A percentile compares a stretch with the other conserved stretches of the same genome.
phyloP scores from a whole-genome alignment of 768 basidiomycete genomes.

The Xerocomellus dryophilus region DNA sequence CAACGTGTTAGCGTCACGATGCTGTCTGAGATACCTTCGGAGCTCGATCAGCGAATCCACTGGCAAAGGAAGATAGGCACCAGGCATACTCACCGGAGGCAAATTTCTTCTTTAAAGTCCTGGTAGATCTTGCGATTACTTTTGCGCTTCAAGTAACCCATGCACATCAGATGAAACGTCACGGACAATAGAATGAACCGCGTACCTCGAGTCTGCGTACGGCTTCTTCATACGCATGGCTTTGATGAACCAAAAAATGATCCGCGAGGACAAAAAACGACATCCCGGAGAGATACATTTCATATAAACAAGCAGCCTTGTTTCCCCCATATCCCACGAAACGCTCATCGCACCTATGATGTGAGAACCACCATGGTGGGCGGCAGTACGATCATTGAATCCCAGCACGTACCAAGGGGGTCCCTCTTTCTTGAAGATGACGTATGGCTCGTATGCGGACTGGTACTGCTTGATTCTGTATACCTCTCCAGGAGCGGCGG shows the following conservation, averaged over 20 bases:
- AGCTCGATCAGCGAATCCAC: neutral
- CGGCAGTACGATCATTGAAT: neutral
- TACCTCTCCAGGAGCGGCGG: constrained; percentile 57
- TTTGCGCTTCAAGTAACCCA: constrained; percentile 48
- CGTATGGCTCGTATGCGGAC: constrained; percentile 84
- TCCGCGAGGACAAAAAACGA: constrained; percentile 81
- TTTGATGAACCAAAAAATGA: constrained; percentile 88
- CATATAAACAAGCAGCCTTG: constrained; percentile 89
- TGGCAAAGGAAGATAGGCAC: neutral
- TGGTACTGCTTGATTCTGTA: constrained; percentile 79
- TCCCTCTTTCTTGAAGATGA: constrained; percentile 74
- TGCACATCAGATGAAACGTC: neutral
- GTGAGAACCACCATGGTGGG: neutral
- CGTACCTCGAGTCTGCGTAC: constrained; percentile 67
- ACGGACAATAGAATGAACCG: neutral
- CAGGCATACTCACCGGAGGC: constrained; percentile 47
- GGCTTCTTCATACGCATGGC: constrained; percentile 75
- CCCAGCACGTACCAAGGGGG: constrained; percentile 59
- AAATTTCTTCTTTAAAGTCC: constrained; percentile 77
- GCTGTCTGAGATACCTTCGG: constrained; percentile 60
- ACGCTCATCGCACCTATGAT: constrained; percentile 81
- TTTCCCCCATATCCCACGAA: constrained; percentile 91
- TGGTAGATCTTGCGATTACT: constrained; percentile 74
- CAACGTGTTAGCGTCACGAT: constrained; percentile 49
- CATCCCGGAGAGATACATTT: constrained; percentile 85